Conservation (phyloP, 2,329 filamentous ascomycete genomes). For the Lizonia empirigonia region DNA sequence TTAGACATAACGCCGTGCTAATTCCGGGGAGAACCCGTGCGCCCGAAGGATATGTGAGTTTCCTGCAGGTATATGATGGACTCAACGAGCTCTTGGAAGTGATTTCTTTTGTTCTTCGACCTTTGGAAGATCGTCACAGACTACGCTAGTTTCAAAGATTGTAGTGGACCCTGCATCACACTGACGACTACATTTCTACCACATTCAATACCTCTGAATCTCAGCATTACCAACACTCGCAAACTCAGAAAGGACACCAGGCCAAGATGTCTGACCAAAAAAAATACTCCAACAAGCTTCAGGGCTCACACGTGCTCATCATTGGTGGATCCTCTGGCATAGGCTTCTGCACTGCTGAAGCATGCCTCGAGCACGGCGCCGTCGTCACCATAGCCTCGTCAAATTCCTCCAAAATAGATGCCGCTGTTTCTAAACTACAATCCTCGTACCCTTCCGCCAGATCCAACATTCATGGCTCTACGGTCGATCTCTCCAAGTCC, state of each 20-base stretch:
- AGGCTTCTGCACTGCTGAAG: slow-evolving; percentile 65
- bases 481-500: slow-evolving; percentile 56
- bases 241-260: not conserved
- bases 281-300: slow-evolving; percentile 57
- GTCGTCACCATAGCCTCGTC: slow-evolving; percentile 67
- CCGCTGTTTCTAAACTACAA: slow-evolving; percentile 54
- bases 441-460: slow-evolving; percentile 51
- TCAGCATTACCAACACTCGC: not conserved
- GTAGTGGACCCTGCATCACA: slow-evolving; percentile 1
- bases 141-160: not conserved
- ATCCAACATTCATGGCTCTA: slow-evolving; percentile 51
- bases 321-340: slow-evolving; percentile 69
- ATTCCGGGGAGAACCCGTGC: not conserved
- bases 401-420: slow-evolving; percentile 55
- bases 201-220: not conserved
- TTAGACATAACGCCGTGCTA: slow-evolving; percentile 2
- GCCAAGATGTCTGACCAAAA: slow-evolving; percentile 46
- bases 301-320: slow-evolving; percentile 59
- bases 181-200: slow-evolving; percentile 2
- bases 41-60: not conserved
- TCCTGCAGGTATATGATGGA: not conserved
- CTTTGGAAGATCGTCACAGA: slow-evolving; percentile 31
- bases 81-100: slow-evolving; percentile 53
- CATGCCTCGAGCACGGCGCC: slow-evolving; percentile 60
- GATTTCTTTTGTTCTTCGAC: slow-evolving; percentile 68